These are phyloP conservation scores for Nepenthes mirabilis DNA, from an alignment of 148 eudicot genomes.

Conservation along the genomic window DNA sequence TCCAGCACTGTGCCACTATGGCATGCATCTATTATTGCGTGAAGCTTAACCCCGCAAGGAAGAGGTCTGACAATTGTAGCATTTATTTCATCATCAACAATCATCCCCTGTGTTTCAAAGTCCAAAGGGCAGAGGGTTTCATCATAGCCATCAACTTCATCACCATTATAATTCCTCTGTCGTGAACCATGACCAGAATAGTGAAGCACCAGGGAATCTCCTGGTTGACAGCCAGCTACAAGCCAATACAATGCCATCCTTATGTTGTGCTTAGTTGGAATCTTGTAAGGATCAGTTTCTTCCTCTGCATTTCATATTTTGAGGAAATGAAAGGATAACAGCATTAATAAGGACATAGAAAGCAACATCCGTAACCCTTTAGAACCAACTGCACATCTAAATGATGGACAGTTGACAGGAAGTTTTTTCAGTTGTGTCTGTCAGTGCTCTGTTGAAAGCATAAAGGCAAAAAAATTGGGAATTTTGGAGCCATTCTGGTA, in stretches of 20 bases:
- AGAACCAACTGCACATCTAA: no score
- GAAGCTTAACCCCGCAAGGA: conserved; percentile 82
- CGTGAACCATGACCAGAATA: conserved; percentile 95
- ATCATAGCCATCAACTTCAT: conserved; percentile 90
- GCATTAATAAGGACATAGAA: neutral
- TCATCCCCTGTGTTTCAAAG: conserved; percentile 92
- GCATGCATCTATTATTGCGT: conserved; percentile 93
- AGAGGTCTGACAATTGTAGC: conserved; percentile 76
- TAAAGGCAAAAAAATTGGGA: no score
- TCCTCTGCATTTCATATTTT: conserved; percentile 49
- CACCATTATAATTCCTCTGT: conserved; percentile 62
- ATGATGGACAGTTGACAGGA: no score
- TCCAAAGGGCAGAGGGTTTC: conserved; percentile 94
- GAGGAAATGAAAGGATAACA: neutral
- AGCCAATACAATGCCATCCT: conserved; percentile 88
- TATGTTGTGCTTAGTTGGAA: conserved; percentile 73
- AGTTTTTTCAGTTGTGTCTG: no score
- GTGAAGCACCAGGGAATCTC: conserved; percentile 88
- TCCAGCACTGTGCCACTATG: conserved; percentile 96
- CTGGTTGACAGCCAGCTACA: conserved; percentile 83
- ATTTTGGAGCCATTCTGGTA: no score
- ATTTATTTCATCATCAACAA: conserved; percentile 93
- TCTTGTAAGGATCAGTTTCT: conserved; percentile 70
- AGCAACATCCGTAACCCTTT: no score
- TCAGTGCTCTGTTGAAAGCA: no score